A percentile compares a stretch with the other conserved stretches of the same genome.
These are phyloP conservation scores for Penicillium ochrochloron DNA, from an alignment of 495 filamentous ascomycete genomes.

Conservation along the genomic window DNA sequence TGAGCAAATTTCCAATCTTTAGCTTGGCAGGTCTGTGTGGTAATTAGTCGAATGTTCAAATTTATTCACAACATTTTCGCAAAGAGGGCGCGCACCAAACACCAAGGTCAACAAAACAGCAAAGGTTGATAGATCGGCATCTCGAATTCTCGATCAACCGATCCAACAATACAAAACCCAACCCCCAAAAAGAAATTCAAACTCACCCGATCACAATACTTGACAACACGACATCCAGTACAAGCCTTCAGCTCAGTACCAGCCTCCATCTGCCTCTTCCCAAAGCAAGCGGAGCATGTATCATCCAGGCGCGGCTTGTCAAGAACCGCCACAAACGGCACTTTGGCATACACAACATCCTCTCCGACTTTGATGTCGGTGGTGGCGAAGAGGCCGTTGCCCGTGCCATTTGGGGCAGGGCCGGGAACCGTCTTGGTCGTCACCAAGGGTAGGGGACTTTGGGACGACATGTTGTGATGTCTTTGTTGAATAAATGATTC, in stretches of 20 bases:
- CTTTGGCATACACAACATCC: constrained; percentile 43
- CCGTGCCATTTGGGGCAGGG: constrained; percentile 38
- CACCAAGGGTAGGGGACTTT: constrained; percentile 28
- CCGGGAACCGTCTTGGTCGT: constrained; percentile 35
- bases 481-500: constrained; percentile 6
- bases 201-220: constrained; percentile 69
- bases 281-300: constrained; percentile 52
- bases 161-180: neutral
- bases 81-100: neutral
- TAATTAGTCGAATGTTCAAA: too few relatives aligned
- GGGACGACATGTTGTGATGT: constrained; percentile 27
- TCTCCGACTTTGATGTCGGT: constrained; percentile 40
- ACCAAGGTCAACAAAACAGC: constrained; percentile 5
- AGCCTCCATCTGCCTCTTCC: constrained; percentile 35
- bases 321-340: constrained; percentile 49
- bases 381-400: constrained; percentile 49
- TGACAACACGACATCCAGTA: constrained; percentile 62
- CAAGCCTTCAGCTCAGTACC: constrained; percentile 56
- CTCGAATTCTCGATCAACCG: neutral
- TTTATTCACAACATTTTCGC: neutral
- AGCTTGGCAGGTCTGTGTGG: constrained; percentile 61
- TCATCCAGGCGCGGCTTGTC: constrained; percentile 46
- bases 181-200: constrained; percentile 2
- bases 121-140: neutral
- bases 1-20: constrained; percentile 64